These are phyloP conservation scores for Fusarium miscanthi DNA, from an alignment of 2,329 filamentous ascomycete genomes.

Conservation along the genomic window DNA sequence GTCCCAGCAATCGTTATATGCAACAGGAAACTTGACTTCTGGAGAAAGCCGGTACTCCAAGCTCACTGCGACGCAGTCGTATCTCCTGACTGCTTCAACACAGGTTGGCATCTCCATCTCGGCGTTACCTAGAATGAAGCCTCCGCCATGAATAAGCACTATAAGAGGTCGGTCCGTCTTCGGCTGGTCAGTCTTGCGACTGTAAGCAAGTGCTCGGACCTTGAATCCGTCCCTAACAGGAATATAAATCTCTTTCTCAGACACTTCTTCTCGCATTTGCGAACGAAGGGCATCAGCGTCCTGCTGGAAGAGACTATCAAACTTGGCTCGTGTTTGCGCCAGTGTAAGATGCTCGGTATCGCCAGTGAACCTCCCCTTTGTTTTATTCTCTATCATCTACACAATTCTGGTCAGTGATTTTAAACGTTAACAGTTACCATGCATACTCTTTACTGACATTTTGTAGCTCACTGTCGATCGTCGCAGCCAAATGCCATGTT, in stretches of 20 bases:
- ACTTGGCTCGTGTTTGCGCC: not conserved
- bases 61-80: not conserved
- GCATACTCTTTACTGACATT: fast-evolving
- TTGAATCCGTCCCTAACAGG: not conserved
- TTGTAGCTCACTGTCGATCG: not conserved
- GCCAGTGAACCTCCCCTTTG: not conserved
- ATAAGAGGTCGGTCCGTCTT: not conserved
- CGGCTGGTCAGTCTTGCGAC: not conserved
- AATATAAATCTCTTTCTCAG: not conserved
- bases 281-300: not conserved
- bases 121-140: not conserved
- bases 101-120: slow-evolving; percentile 2
- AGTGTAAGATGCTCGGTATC: fast-evolving
- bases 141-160: not conserved
- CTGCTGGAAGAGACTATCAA: not conserved
- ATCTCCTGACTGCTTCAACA: not conserved
- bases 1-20: slow-evolving; percentile 1
- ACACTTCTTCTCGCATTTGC: not conserved
- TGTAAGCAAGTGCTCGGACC: not conserved
- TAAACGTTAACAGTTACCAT: fast-evolving
- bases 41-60: not conserved
- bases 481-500: not conserved
- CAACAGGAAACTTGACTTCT: not conserved
- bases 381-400: not conserved
- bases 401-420: fast-evolving